Base-by-base conservation (phyloP, 2,329 filamentous ascomycete species). In the Diaporthe citrichinensis region DNA sequence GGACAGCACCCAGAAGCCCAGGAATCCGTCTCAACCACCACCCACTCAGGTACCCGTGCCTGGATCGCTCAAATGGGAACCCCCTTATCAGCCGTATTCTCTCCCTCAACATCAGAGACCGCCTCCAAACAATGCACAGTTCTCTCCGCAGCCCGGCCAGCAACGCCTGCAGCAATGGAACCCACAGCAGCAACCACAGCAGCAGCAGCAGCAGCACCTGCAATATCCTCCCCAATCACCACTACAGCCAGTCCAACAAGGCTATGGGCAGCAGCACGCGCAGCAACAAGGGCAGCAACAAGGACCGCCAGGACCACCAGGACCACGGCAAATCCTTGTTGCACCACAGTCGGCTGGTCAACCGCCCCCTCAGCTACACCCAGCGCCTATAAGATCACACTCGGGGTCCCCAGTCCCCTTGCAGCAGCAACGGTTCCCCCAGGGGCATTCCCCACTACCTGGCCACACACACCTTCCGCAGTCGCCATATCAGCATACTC, bases 51-150 rank as follows among this genome's bases (percentile, higher is more conserved):
- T 80, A 15, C 79, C 79, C 25, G 80, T 81, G 49, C 78, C 84
- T 59, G 80, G 80, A 9, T 79, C 83, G 20, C 78, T 85, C 39
- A 85, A 85, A 78, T 86, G 84, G 85, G 84, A 87, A 75, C 84
- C 85, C 15, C 84, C 81, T 6, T 86, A 86, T 75, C 84, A 84
- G 72, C 84, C 83, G 73, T 76, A 75, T 25, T 76, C 74, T 17
- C 59, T 72, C 41, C 62, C 73, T 28, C 78, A 79, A 74, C 76
- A 77, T 44, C 76, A 77, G 46, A 65, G 76, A 15, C 76, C 75
- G 31, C 61, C 71, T 34, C 34, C 65, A 3, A 55, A 59, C 7
- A 58, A 41, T 15, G 20, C 76, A 23, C 74, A 74, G n/a, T 67
- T 76, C 49, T 46, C 76, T 44, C 73, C 62, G 8, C 76, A 55